Evolutionary conservation across 2,329 filamentous ascomycete species (phyloP), one percentile per base, ranked within the genome.

Genomic region (Calonectria leucothoes): DNA sequence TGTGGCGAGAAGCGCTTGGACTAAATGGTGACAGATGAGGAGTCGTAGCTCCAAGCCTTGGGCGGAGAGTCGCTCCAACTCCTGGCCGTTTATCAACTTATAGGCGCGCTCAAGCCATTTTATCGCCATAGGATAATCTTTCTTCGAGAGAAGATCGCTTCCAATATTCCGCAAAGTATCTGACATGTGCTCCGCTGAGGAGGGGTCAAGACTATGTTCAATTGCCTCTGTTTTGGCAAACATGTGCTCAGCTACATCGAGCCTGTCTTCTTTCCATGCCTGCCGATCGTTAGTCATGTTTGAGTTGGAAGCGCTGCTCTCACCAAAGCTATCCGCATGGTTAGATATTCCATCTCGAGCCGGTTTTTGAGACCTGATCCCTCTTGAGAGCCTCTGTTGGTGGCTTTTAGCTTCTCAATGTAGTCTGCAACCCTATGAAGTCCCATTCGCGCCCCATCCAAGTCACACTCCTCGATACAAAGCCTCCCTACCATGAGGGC

Each of bases 181-280:
- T 5, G 92, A 89, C 52, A 96, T 84, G 45, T 86, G 87, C 81
- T 96, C 93, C 2, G 89, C 87, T 1, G 88, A 88, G 2, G 83
- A 74, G 0, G 88, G 82, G 52, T 92, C 88, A 2, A 90, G 81
- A 0, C 66, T 79, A 27, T 79, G 80, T 45, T 78, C 82, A 12
- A 84, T 82, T n/a, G 74, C 84, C 78, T 85, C 84, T 2, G 91
- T 84, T 78, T 94, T 94, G 42, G 83, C 84, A 82, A 93, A 96
- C 87, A 97, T 91, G 82, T 95, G 91, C 69, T 98, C 94, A 33
- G 94, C 94, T 61, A 95, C 89, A 71, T 96, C 94, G 17, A 94
- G 87, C 49, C 93, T 90, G 49, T 91, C 88, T 80, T 95, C 92
- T 78, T 92, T 91, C 92, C 93, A 98, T 35, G 93, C 90, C 94